phyloP scores from a whole-genome alignment of 495 filamentous ascomycete species.

The Penicillium maclennaniae region DNA sequence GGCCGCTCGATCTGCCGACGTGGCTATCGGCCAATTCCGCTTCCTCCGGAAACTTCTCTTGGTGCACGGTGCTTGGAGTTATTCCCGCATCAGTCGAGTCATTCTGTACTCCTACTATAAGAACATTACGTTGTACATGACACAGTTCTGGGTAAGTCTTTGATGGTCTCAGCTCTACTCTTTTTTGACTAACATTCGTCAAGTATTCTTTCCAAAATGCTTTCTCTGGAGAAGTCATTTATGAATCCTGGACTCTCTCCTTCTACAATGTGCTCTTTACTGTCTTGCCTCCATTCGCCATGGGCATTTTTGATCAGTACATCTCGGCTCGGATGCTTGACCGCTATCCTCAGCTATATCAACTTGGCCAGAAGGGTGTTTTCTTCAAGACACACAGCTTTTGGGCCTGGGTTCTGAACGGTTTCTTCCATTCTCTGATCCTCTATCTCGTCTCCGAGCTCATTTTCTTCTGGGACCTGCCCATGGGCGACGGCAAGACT shows the following conservation, averaged over 20 bases:
- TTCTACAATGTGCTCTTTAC: conserved; percentile 99
- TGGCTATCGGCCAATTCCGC: conserved; percentile 94
- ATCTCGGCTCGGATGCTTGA: conserved; percentile 95
- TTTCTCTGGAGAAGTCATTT: conserved; percentile 97
- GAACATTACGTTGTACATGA: conserved; percentile 98
- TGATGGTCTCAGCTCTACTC: not conserved
- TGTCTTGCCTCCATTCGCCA: conserved; percentile 84
- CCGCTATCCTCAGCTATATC: conserved; percentile 95
- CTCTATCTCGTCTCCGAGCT: conserved; percentile 80
- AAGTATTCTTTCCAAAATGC: conserved; percentile 97
- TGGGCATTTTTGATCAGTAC: conserved; percentile 98
- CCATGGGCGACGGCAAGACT: conserved; percentile 66
- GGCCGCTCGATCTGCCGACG: conserved; percentile 92
- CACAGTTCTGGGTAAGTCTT: conserved; percentile 88
- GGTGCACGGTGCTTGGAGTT: conserved; percentile 96
- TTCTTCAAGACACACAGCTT: conserved; percentile 94
- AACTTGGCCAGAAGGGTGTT: conserved; percentile 81
- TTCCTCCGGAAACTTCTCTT: conserved; percentile 92
- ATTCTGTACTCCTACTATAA: conserved; percentile 99
- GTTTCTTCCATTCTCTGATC: conserved; percentile 92
- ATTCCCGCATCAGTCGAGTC: conserved; percentile 92
- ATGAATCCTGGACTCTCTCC: conserved; percentile 98
- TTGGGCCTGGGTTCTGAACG: conserved; percentile 86
- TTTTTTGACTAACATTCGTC: conserved; percentile 29
- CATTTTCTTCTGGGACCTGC: conserved; percentile 76